A percentile compares a stretch with the other conserved stretches of the same genome.
phyloP scores from a whole-genome alignment of 1,139 yeast species.

The Yamadazyma dendronema region DNA sequence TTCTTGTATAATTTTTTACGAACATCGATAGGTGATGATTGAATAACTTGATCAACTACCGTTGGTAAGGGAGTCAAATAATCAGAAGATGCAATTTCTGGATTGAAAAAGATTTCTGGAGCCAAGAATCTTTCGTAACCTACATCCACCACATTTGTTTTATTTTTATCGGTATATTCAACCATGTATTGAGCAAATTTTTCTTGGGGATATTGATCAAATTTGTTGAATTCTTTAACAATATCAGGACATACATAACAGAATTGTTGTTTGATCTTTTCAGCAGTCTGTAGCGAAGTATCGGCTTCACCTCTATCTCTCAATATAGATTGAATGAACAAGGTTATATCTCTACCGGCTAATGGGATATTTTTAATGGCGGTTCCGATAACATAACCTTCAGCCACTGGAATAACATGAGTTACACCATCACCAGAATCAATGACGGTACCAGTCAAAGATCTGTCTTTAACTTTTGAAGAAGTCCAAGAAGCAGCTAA shows the following conservation, averaged over 20 bases:
- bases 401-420: slow-evolving; percentile 98
- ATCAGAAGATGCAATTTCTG: slow-evolving; percentile 94
- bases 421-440: slow-evolving; percentile 98
- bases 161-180: slow-evolving; percentile 71
- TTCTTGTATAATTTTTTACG: slow-evolving; percentile 94
- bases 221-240: slow-evolving; percentile 92
- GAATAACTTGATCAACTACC: slow-evolving; percentile 93
- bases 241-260: slow-evolving; percentile 98
- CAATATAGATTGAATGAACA: slow-evolving; percentile 85
- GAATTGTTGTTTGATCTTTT: slow-evolving; percentile 90
- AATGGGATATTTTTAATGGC: slow-evolving; percentile 96
- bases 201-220: slow-evolving; percentile 85
- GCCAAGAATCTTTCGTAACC: slow-evolving; percentile 98
- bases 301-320: slow-evolving; percentile 97
- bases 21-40: slow-evolving; percentile 95
- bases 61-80: slow-evolving; percentile 93
- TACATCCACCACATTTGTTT: slow-evolving; percentile 73
- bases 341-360: slow-evolving; percentile 97
- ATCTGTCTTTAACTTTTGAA: slow-evolving; percentile 89
- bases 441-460: slow-evolving; percentile 96
- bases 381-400: slow-evolving; percentile 96
- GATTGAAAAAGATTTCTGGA: slow-evolving; percentile 97
- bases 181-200: slow-evolving; percentile 92
- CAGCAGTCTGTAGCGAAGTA: slow-evolving; percentile 93
- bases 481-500: slow-evolving; percentile 99